These are phyloP conservation scores for Athelia psychrophila DNA, from an alignment of 1,284 basidiomycete species.

Conservation along the genomic window DNA sequence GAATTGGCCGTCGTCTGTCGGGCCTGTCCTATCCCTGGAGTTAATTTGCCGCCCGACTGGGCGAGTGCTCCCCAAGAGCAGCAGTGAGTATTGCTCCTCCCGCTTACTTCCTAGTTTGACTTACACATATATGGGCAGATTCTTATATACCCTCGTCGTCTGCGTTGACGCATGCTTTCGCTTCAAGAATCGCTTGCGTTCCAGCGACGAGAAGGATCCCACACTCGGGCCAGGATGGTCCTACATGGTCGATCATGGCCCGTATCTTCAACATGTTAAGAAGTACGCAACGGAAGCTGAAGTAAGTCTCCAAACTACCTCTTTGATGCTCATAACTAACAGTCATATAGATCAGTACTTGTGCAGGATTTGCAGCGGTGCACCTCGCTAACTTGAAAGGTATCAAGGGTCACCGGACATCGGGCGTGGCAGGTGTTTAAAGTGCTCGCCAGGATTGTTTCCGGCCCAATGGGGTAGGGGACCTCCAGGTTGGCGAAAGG, in stretches of 20 bases:
- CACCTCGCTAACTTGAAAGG: conserved; percentile 14
- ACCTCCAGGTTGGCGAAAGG: conserved; percentile 12
- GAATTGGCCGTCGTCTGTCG: conserved; percentile 10
- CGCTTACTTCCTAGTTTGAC: not conserved
- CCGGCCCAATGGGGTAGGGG: conserved; percentile 14
- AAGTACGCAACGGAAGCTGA: conserved; percentile 14
- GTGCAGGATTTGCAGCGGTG: conserved; percentile 16
- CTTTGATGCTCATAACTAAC: not conserved
- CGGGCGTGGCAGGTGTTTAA: conserved; percentile 14
- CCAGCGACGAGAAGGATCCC: conserved; percentile 10
- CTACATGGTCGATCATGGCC: conserved; percentile 8
- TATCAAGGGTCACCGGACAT: conserved; percentile 13
- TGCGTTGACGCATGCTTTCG: conserved; percentile 20
- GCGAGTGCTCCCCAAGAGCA: conserved; percentile 3
- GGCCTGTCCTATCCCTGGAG: conserved; percentile 14
- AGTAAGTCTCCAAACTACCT: conserved; percentile 9
- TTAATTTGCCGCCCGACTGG: conserved; percentile 12
- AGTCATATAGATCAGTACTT: conserved; percentile 13
- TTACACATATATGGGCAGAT: conserved; percentile 3
- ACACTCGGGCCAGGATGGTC: conserved; percentile 15
- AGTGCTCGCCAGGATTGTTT: conserved; percentile 15
- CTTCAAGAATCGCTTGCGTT: conserved; percentile 10
- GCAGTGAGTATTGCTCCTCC: conserved; percentile 2
- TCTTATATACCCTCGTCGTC: conserved; percentile 11
- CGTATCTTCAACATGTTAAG: not conserved